Base-by-base conservation (phyloP, 1,139 yeast genomes). In the Diutina neorugosa region DNA sequence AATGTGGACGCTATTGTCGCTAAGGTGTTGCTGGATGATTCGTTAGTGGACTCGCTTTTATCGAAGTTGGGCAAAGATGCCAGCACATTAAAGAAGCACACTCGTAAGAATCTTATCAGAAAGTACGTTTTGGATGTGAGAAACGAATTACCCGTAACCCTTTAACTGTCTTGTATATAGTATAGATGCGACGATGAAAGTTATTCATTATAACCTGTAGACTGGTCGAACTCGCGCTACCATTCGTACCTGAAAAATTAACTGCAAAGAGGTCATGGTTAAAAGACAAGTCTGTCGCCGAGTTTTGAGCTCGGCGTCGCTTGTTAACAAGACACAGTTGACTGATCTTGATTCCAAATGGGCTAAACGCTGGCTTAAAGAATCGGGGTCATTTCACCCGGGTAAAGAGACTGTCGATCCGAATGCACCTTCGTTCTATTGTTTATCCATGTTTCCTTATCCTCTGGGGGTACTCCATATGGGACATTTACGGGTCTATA, bases 401-500 rank as follows among this genome's bases (percentile, higher is more conserved):
- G 67, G 70, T 43, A 73, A 74, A 44, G 64, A 69, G 19, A 46
- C 60, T 20, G 55, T 53, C 18, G 57, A 63, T n/a, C 43, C 43
- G 7, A 52, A 60, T 2, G 65, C 69, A 11, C 66, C 69, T 25
- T 72, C 80, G 31, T 83, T 80, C 63, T 91, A 84, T 65, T 79
- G 86, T 20, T 71, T 91, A 47, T 77, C 96, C 0, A 88, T 88
- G 96, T 93, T 93, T 63, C 98, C 98, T 0, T 93, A 93, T 62
- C 98, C 98, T 0, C 88, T 96, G 0, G 98, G 98, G 1, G 74
- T 77, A 56, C 74, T 93, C 14, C 98, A 93, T 64, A 82, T 93
- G 78, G 98, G 98, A 0, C 98, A 93, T 67, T 73, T 90, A 42
- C 72, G 98, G 53, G 98, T 93, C 0, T 93, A 88, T 66, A 86